These are phyloP conservation scores for Akanthomyces muscarius DNA, from an alignment of 2,329 filamentous ascomycete species.

Conservation along the genomic window DNA sequence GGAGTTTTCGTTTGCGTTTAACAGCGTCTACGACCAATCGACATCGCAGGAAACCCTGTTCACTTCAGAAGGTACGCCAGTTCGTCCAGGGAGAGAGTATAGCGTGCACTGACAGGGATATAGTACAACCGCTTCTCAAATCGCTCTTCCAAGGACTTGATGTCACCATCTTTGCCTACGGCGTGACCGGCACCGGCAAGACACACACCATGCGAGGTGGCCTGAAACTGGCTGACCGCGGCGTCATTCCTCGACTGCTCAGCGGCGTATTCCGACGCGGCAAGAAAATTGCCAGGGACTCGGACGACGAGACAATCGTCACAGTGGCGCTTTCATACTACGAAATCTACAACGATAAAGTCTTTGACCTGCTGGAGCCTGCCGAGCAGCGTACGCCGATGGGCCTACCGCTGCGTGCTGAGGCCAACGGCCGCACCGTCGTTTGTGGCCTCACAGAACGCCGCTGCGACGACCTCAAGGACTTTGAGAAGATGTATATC, in stretches of 20 bases:
- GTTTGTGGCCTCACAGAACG: conserved; percentile 83
- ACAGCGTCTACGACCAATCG: conserved; percentile 78
- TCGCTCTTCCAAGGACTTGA: conserved; percentile 87
- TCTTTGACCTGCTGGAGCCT: conserved; percentile 84
- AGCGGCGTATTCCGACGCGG: conserved; percentile 81
- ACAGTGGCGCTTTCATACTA: conserved; percentile 82
- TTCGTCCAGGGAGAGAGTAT: neutral
- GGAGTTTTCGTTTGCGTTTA: conserved; percentile 92
- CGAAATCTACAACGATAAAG: conserved; percentile 96
- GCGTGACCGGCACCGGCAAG: conserved; percentile 89
- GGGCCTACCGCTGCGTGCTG: conserved; percentile 76
- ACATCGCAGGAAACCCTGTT: conserved; percentile 85
- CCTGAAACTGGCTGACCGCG: conserved; percentile 77
- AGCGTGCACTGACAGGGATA: neutral
- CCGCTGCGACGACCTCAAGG: conserved; percentile 76
- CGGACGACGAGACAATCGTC: conserved; percentile 64
- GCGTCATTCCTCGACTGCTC: conserved; percentile 80
- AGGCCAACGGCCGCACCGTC: conserved; percentile 81
- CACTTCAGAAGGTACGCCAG: conserved; percentile 71
- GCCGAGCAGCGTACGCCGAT: conserved; percentile 80
- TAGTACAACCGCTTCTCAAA: conserved; percentile 85
- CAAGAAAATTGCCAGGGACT: conserved; percentile 81
- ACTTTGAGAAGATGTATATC: conserved; percentile 86
- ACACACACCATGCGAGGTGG: conserved; percentile 96
- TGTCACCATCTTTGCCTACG: conserved; percentile 88